A percentile compares a stretch with the other conserved stretches of the same genome.
Evolutionary conservation across 2,329 filamentous ascomycete genomes (phyloP).

Genomic region (Penicillium sp.): DNA sequence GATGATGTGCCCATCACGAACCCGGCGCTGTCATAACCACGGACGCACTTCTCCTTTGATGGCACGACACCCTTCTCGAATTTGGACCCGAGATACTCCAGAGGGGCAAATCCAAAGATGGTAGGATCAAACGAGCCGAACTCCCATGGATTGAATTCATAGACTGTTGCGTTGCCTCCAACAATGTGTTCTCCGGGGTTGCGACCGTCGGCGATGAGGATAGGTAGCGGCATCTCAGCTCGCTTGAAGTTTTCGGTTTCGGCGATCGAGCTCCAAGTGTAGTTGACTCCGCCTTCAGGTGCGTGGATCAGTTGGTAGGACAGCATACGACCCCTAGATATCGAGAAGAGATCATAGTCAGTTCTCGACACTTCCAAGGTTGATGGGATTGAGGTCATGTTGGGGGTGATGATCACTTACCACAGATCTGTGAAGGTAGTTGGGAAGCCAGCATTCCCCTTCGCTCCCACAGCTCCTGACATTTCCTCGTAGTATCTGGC

Average conservation of each 20-base stretch:
- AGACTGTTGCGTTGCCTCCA: conserved; percentile 70
- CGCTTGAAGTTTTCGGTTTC: conserved; percentile 59
- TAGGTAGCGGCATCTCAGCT: conserved; percentile 68
- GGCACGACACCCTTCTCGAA: conserved; percentile 65
- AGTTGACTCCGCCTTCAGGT: conserved; percentile 69
- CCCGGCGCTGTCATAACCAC: conserved; percentile 78
- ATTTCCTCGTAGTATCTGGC: conserved; percentile 66
- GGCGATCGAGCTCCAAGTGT: conserved; percentile 79
- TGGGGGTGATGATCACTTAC: conserved; percentile 32
- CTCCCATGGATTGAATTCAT: conserved; percentile 76
- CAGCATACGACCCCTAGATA: conserved; percentile 65
- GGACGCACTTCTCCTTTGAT: conserved; percentile 62
- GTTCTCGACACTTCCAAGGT: neutral
- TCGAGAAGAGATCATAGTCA: neutral
- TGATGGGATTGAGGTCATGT: neutral
- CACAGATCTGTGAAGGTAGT: conserved; percentile 83
- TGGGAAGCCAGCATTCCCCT: conserved; percentile 64
- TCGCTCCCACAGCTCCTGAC: conserved; percentile 59
- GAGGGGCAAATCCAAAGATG: conserved; percentile 68
- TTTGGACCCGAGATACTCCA: conserved; percentile 70
- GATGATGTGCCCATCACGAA: conserved; percentile 84
- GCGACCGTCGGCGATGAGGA: conserved; percentile 69
- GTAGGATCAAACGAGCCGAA: conserved; percentile 74
- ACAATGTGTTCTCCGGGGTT: conserved; percentile 62
- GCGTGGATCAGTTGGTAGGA: conserved; percentile 81